Base-by-base conservation (phyloP, 1,284 basidiomycete genomes). In the Sanghuangporus weigelae region DNA sequence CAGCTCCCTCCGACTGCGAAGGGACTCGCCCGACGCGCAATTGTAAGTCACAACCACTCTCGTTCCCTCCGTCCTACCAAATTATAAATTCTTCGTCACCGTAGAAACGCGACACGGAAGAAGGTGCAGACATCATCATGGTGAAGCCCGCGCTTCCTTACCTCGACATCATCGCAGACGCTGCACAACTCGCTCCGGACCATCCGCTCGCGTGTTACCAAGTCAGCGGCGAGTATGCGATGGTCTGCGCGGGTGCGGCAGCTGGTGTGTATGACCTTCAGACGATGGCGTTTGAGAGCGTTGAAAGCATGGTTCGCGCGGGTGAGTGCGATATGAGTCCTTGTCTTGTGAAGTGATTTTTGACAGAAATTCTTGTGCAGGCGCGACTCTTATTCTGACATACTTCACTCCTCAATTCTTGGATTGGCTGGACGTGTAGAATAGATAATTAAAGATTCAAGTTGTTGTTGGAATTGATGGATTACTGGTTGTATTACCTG, bases 71-170 rank as follows among this genome's bases (percentile, higher is more conserved):
- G 10, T 11, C 21, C n/a, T 46, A 46, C 44, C 19, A n/a, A 50
- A 16, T 7, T 46, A 1, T 62, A 19, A 38, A 31, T 23, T 10
- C 6, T 50, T 10, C 36, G 10, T 59, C 40, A 65, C 26, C 48
- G 53, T 73, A 97, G 95, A 78, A 86, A 80, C 91, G 95, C 51
- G 97, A 99, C 73, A 83, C 86, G 0, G 77, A 73, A n/a, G 96
- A 99, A 78, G 97, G 97, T 23, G 97, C 97, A 16, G 97, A 99
- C 74, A 93, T 99, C 69, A 87, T 99, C 73, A 99, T 99, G 96
- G 95, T 99, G 73, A 99, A 99, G 74, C 97, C 97, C 10, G 85
- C 93, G 0, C 76, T 98, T 64, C 96, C 96, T 0, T 99, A 99
- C 79, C 90, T 99, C 57, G 97, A 99, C 77, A 89, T 99, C 73